Percentiles rank a stretch among this genome's conserved stretches.
Conservation (phyloP, 139 green algal species). For the Volvox reticuliferus region DNA sequence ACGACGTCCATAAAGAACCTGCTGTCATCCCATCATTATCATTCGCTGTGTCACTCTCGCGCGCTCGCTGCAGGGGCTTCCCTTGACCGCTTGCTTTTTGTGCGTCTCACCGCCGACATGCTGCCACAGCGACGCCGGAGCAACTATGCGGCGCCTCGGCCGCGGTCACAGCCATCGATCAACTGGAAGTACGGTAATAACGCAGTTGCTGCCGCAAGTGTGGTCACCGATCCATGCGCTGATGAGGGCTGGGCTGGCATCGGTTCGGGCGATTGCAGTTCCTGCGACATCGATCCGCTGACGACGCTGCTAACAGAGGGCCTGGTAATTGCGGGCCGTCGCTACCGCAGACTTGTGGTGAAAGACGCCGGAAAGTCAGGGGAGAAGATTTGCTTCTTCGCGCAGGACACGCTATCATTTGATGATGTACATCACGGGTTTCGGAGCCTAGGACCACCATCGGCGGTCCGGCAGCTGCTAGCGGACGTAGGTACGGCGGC, state of each 20-base stretch:
- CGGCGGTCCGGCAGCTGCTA: conserved; percentile 7
- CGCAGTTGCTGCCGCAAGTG: not conserved
- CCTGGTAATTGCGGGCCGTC: conserved; percentile 12
- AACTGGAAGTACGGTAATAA: no score
- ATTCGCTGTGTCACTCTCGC: not conserved
- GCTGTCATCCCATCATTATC: no score
- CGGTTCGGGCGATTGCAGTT: not conserved
- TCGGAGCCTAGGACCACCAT: conserved; percentile 31
- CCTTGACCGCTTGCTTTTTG: conserved; percentile 25
- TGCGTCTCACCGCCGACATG: not conserved
- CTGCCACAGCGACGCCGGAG: not conserved
- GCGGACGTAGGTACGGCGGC: not conserved
- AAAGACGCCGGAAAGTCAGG: conserved; percentile 20
- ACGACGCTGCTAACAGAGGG: not conserved
- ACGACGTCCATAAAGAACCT: no score
- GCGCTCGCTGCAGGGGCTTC: not conserved
- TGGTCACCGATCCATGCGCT: not conserved
- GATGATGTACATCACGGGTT: conserved; percentile 25
- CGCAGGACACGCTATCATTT: not conserved
- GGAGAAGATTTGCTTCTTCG: conserved; percentile 29
- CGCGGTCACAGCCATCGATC: not conserved
- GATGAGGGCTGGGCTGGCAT: not conserved
- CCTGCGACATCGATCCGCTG: not conserved
- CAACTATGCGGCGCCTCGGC: not conserved
- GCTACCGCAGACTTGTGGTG: conserved; percentile 8